phyloP scores from a whole-genome alignment of 441 rosid genomes.

The Mallotus repandus region DNA sequence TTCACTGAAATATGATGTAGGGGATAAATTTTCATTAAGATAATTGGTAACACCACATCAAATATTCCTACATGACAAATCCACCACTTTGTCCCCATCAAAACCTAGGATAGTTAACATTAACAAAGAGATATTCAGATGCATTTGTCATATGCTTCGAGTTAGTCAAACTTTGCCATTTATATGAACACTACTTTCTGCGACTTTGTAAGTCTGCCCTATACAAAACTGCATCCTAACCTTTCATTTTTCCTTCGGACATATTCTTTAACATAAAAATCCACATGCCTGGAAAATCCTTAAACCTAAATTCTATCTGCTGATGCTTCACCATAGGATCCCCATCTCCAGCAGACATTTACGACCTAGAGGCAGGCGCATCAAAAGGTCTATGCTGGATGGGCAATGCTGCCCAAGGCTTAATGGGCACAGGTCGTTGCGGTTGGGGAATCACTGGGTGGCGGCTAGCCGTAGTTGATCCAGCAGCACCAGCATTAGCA shows the following conservation, averaged over 20 bases:
- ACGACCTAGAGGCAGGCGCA: neutral
- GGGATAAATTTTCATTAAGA: too few relatives aligned
- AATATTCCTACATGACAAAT: too few relatives aligned
- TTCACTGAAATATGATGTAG: too few relatives aligned
- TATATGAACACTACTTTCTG: neutral
- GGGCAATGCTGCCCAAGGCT: conserved; percentile 56
- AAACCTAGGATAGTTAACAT: neutral
- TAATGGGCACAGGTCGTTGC: conserved; percentile 36
- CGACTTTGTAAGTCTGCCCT: conserved; percentile 1
- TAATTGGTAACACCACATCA: too few relatives aligned
- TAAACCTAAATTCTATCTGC: neutral
- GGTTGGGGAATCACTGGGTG: conserved; percentile 22
- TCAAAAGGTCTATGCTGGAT: conserved; percentile 24
- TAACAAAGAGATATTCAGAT: conserved; percentile 13
- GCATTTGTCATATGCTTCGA: conserved; percentile 6
- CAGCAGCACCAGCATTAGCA: conserved; percentile 8
- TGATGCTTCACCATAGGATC: neutral
- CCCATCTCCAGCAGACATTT: neutral
- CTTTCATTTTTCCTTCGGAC: conserved; percentile 1
- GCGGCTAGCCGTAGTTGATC: conserved; percentile 27
- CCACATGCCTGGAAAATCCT: neutral
- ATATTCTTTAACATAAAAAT: neutral
- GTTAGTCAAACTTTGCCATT: conserved; percentile 9
- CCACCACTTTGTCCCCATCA: too few relatives aligned
- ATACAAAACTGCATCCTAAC: conserved; percentile 20